Evolutionary conservation across 257 asterid species (phyloP), one percentile per base, ranked within the genome.

Genomic region (Solanum sejunctum): DNA sequence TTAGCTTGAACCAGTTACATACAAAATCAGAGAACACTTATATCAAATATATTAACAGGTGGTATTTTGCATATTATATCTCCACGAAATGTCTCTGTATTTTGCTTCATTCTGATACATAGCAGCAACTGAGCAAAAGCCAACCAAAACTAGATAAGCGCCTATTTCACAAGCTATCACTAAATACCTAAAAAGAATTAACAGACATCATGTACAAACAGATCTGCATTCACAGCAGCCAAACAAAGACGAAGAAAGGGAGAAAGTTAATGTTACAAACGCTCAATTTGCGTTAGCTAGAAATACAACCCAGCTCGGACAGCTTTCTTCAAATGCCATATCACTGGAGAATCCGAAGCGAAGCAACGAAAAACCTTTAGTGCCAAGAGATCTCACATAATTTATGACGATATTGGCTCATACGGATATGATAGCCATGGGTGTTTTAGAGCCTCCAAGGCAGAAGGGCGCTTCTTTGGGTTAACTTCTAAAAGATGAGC

Each of bases 401-500:
- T 47, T 83, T 79, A 87, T 1, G 89, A 87, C 4, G 89, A 87
- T 71, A 87, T 85, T 51, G 89, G 89, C 69, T 85, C 86, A 21
- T 87, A 87, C 32, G 87, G 87, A 32, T 84, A 84, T 51, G 87
- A 83, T 52, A 87, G 78, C 89, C 89, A 85, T 6, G 87, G 87
- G 83, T 87, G 89, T 73, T 87, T 87, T 43, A 87, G 81, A 85
- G 89, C 89, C 82, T 87, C 87, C 32, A 80, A 10, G n/a, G 89
- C 89, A n/a, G 89, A 87, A 45, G 89, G 89, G 17, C 89, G 86
- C 86, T 81, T 85, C 84, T 84, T 81, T 54, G 89, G 89, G 84
- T 82, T 82, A 51, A 84, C 80, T 39, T 87, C 87, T 18, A 87
- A 84, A 60, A 87, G 82, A 82, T 87, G 84, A 85, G 84, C 79